A percentile compares a stretch with the other conserved stretches of the same genome.
Evolutionary conservation across 306 rosid genomes (phyloP).

Genomic region (Malus fusca): DNA sequence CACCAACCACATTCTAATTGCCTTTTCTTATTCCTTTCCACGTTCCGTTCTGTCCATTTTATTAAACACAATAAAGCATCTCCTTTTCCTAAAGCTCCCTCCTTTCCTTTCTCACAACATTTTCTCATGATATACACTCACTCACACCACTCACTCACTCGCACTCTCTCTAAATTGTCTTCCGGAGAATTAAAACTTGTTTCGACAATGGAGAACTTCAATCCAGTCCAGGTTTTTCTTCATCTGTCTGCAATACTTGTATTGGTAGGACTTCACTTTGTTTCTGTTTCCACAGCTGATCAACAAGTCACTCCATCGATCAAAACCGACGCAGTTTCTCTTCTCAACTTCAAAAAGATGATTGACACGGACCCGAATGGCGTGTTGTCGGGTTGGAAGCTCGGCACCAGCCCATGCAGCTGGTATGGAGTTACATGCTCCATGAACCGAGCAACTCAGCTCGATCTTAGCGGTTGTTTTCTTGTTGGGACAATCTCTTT

Average conservation of each 20-base stretch:
- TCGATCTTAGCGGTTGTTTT: slow-evolving; percentile 47
- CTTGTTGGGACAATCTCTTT: slow-evolving; percentile 51
- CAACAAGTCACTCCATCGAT: slow-evolving; percentile 33
- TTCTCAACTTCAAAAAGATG: slow-evolving; percentile 62
- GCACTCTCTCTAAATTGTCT: slow-evolving; percentile 20
- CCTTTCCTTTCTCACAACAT: slow-evolving; percentile 37
- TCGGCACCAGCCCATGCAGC: slow-evolving; percentile 47
- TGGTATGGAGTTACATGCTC: slow-evolving; percentile 85
- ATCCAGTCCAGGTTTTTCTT: slow-evolving; percentile 14
- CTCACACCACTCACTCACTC: slow-evolving; percentile 17
- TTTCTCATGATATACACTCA: slow-evolving; percentile 49
- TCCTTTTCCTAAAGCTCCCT: slow-evolving; percentile 52
- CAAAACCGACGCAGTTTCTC: slow-evolving; percentile 64
- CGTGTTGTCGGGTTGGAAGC: slow-evolving; percentile 60
- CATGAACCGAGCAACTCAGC: slow-evolving; percentile 51
- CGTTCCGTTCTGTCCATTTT: slow-evolving; percentile 47
- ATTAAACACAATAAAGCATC: slow-evolving; percentile 35
- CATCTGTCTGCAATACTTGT: slow-evolving; percentile 10
- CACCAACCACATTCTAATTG: slow-evolving; percentile 19
- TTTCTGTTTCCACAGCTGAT: slow-evolving; percentile 31
- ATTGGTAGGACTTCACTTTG: slow-evolving; percentile 9
- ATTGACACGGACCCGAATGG: slow-evolving; percentile 60
- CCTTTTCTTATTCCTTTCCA: slow-evolving; percentile 38
- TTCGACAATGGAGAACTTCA: slow-evolving; percentile 60
- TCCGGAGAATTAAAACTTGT: slow-evolving; percentile 19